These are phyloP conservation scores for Roridomyces roridus DNA, from an alignment of 768 basidiomycete species.

Conservation along the genomic window DNA sequence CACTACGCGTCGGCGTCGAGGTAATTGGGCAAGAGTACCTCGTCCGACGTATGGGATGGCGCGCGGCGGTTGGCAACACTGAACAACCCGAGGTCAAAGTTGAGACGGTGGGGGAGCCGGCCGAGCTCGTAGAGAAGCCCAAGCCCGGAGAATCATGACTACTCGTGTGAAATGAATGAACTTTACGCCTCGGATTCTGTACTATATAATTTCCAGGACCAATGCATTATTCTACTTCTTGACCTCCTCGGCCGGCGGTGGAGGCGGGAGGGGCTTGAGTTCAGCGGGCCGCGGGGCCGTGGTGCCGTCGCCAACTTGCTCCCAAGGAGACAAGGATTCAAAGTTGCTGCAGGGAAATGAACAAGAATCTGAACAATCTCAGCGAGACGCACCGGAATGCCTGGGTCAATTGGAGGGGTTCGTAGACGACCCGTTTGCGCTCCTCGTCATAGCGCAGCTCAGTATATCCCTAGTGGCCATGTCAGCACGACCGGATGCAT, in stretches of 20 bases:
- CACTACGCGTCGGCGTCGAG: slow-evolving; percentile 83
- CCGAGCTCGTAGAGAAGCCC: slow-evolving; percentile 25
- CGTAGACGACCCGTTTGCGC: slow-evolving; percentile 95
- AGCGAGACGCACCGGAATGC: slow-evolving; percentile 81
- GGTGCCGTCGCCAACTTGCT: slow-evolving; percentile 80
- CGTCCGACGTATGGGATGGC: slow-evolving; percentile 87
- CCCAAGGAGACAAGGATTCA: slow-evolving; percentile 93
- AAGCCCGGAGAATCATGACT: slow-evolving; percentile 38
- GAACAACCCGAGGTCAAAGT: slow-evolving; percentile 18
- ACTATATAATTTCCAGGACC: slow-evolving; percentile 10
- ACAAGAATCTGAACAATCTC: slow-evolving; percentile 3
- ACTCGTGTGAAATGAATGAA: slow-evolving; percentile 32
- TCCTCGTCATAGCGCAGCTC: slow-evolving; percentile 98
- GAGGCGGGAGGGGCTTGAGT: slow-evolving; percentile 72
- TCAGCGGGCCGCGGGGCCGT: slow-evolving; percentile 64
- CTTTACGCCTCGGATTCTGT: slow-evolving; percentile 5
- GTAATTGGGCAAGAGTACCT: slow-evolving; percentile 93
- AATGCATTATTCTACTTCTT: slow-evolving; percentile 66
- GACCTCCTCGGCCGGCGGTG: slow-evolving; percentile 76
- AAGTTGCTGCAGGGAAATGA: slow-evolving; percentile 72
- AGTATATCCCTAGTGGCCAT: slow-evolving; percentile 82
- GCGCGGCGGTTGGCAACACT: slow-evolving; percentile 37
- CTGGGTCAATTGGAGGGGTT: slow-evolving; percentile 96
- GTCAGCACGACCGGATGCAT: slow-evolving; percentile 6
- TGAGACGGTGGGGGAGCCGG: slow-evolving; percentile 29